Evolutionary conservation across 2,329 filamentous ascomycete genomes (phyloP).

Genomic region (Arthrocladium fulminans): DNA sequence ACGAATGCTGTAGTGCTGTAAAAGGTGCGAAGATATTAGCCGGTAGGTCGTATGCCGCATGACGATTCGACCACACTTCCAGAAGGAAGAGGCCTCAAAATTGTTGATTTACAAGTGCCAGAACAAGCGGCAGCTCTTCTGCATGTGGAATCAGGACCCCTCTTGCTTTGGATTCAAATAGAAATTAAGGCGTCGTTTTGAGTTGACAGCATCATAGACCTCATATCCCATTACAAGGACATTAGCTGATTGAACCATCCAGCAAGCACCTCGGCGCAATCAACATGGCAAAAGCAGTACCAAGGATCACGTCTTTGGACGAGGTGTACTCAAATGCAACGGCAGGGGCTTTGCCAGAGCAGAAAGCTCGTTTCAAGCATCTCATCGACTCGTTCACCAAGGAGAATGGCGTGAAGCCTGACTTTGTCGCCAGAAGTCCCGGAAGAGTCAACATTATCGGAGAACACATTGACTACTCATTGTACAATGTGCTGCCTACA

Average conservation of each 20-base stretch:
- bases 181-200: neutral
- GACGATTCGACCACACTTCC: no score
- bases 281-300: slow-evolving; percentile 16
- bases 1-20: neutral
- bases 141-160: neutral
- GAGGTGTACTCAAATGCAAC: slow-evolving; percentile 19
- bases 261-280: no score
- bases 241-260: no score
- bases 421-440: slow-evolving; percentile 81
- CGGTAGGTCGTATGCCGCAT: neutral
- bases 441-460: slow-evolving; percentile 97
- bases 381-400: slow-evolving; percentile 63
- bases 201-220: no score
- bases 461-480: slow-evolving; percentile 97
- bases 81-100: neutral
- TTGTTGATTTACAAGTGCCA: neutral
- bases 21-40: neutral
- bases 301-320: slow-evolving; percentile 19
- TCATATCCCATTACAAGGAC: no score
- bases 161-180: neutral
- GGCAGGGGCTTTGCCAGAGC: slow-evolving; percentile 57
- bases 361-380: slow-evolving; percentile 65
- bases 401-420: slow-evolving; percentile 59
- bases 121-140: neutral
- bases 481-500: slow-evolving; percentile 93